phyloP scores from a whole-genome alignment of 495 filamentous ascomycete species.

The Podospora conica region DNA sequence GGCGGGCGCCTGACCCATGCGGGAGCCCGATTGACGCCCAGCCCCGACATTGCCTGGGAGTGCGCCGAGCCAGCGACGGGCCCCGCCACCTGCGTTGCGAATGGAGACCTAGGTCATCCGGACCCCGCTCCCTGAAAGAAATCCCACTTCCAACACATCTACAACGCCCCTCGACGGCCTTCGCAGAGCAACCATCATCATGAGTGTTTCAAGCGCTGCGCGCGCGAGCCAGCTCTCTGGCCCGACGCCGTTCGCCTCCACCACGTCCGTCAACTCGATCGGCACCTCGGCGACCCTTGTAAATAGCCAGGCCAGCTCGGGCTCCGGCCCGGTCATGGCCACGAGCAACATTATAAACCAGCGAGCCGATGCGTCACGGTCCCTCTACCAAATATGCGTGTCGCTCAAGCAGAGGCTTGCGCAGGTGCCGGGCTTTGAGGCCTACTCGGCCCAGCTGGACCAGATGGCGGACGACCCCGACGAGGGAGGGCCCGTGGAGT shows the following conservation, averaged over 20 bases:
- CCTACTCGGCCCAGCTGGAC: conserved; percentile 59
- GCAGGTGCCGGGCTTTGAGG: conserved; percentile 76
- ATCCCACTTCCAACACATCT: conserved; percentile 44
- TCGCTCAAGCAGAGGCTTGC: conserved; percentile 71
- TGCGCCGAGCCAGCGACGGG: conserved; percentile 13
- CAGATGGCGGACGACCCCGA: conserved; percentile 42
- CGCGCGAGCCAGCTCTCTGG: conserved; percentile 50
- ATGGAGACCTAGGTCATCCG: conserved; percentile 42
- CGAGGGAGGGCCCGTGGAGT: conserved; percentile 75
- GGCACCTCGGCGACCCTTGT: conserved; percentile 35
- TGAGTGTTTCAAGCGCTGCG: conserved; percentile 38
- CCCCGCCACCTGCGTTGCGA: conserved; percentile 24
- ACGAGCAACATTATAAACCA: conserved; percentile 93
- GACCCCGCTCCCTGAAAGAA: conserved; percentile 47
- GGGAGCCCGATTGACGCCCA: conserved; percentile 6
- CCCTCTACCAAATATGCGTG: conserved; percentile 92
- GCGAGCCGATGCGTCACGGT: conserved; percentile 76
- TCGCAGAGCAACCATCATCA: conserved; percentile 32
- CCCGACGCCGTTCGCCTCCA: conserved; percentile 43
- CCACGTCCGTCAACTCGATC: conserved; percentile 45
- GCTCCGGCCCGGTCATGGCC: conserved; percentile 56
- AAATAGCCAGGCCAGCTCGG: conserved; percentile 21
- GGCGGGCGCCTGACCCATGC: not conserved
- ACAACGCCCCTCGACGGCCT: conserved; percentile 33
- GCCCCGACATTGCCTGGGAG: conserved; percentile 6